Base-by-base conservation (phyloP, 2,329 filamentous ascomycete species). In the Teratosphaeriaceae sp. region DNA sequence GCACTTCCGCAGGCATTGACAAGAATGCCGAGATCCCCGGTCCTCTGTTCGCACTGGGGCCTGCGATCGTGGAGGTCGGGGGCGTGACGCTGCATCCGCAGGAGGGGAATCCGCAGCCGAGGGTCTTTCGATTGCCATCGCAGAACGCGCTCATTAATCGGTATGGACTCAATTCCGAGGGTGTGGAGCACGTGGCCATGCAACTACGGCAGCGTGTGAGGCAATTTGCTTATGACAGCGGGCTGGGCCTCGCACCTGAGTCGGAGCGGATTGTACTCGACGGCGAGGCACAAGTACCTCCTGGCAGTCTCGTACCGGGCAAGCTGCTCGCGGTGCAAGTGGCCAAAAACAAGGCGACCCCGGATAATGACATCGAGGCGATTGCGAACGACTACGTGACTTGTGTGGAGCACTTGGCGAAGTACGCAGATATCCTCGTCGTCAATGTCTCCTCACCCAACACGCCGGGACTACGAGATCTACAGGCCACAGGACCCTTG, bases 371-470 rank as follows among this genome's bases (percentile, higher is more conserved):
- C 60, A 83, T 95, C 47, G 78, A 84, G 31, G 89, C 88, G 23
- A 84, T 97, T 13, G 79, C 75, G 39, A 75, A 77, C 19, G 78
- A 84, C 55, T 96, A 97, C 61, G 85, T 92, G n/a, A 86, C 85
- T 64, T 95, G 90, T 57, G 89, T 96, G 3, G 74, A 84, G 42
- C 76, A 82, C 35, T 71, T 98, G 27, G 92, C 84, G 3, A 83
- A 76, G 39, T 98, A 95, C 61, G 88, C 92, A 9, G 92, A 98
- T 58, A 84, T 98, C 26, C 70, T 98, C n/a, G 90, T 97, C 6
- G 92, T 98, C 59, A 98, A 98, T 58, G 92, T 98, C 38, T 95
- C 88, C 59, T 94, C 86, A 55, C 92, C 92, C 19, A 98, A 98
- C 68, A 97, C 90, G 0, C 90, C 90, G 0, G 90, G 92, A 0